A percentile compares a stretch with the other conserved stretches of the same genome.
Evolutionary conservation across 805 yeast species (phyloP).

Genomic region (Candida koratica): DNA sequence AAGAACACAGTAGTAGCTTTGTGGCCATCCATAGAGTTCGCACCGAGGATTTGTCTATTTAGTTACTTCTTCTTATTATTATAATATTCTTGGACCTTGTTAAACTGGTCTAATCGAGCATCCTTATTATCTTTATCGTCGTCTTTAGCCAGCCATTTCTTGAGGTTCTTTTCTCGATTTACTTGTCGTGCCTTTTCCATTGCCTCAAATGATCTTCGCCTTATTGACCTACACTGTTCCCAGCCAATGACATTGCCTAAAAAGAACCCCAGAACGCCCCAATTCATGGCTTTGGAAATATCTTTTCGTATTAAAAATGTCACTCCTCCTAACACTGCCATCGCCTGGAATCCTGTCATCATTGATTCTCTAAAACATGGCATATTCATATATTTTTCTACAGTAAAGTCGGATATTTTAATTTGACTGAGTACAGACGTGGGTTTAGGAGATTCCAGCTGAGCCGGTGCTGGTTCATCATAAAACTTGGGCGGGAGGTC

Average conservation of each 20-base stretch:
- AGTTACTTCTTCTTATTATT: conserved; percentile 8
- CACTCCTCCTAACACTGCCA: conserved; percentile 66
- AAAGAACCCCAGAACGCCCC: conserved; percentile 78
- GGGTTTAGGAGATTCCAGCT: conserved; percentile 4
- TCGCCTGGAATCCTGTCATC: conserved; percentile 65
- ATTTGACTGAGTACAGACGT: conserved; percentile 42
- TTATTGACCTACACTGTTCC: conserved; percentile 83
- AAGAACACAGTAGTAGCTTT: conserved; percentile 26
- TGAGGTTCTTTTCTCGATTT: conserved; percentile 31
- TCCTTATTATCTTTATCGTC: conserved; percentile 16
- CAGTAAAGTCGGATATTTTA: conserved; percentile 47
- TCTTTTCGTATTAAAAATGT: conserved; percentile 65
- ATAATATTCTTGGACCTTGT: conserved; percentile 21
- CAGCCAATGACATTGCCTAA: conserved; percentile 81
- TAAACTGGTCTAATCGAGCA: conserved; percentile 21
- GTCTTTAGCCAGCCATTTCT: conserved; percentile 24
- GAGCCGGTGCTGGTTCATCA: conserved; percentile 19
- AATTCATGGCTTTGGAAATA: conserved; percentile 61
- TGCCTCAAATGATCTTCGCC: conserved; percentile 62
- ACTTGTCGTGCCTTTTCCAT: conserved; percentile 65
- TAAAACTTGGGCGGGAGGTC: conserved; percentile 52
- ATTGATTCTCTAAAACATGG: conserved; percentile 84
- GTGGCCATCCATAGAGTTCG: conserved; percentile 32
- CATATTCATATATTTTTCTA: conserved; percentile 49
- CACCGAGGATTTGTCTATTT: conserved; percentile 1